A percentile compares a stretch with the other conserved stretches of the same genome.
These are phyloP conservation scores for Exophiala calicioides DNA, from an alignment of 2,329 filamentous ascomycete genomes.

Conservation along the genomic window DNA sequence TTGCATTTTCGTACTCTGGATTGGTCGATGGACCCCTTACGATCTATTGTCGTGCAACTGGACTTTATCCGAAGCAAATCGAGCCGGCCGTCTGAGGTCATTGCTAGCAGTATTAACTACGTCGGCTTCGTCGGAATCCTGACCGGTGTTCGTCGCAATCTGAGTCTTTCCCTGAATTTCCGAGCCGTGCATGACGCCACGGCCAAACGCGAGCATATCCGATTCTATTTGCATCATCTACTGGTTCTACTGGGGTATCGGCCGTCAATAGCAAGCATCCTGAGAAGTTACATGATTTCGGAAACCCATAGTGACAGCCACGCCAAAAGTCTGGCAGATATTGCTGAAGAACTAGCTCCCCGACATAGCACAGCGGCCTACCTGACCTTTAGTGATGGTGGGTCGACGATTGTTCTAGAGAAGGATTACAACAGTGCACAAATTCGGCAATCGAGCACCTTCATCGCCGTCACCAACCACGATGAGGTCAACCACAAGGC, in stretches of 20 bases:
- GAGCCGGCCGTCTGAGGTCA: slow-evolving; percentile 35
- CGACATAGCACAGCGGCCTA: slow-evolving; percentile 58
- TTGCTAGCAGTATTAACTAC: slow-evolving; percentile 52
- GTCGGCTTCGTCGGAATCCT: slow-evolving; percentile 54
- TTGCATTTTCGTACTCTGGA: slow-evolving; percentile 51
- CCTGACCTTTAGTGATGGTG: slow-evolving; percentile 56
- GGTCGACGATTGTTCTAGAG: slow-evolving; percentile 52
- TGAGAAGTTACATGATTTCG: slow-evolving; percentile 39
- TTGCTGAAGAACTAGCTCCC: slow-evolving; percentile 33
- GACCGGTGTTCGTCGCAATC: slow-evolving; percentile 48
- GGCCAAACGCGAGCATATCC: slow-evolving; percentile 37
- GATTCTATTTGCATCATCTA: slow-evolving; percentile 52
- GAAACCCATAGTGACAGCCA: slow-evolving; percentile 11
- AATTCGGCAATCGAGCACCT: slow-evolving; percentile 48
- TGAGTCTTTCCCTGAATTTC: slow-evolving; percentile 55
- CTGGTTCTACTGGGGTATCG: slow-evolving; percentile 57
- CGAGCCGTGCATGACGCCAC: slow-evolving; percentile 50
- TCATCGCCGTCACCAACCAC: slow-evolving; percentile 61
- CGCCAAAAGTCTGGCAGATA: slow-evolving; percentile 25
- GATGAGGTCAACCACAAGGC: slow-evolving; percentile 41
- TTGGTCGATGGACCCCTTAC: slow-evolving; percentile 56
- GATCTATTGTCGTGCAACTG: slow-evolving; percentile 54
- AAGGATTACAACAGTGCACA: slow-evolving; percentile 55
- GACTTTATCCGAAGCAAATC: slow-evolving; percentile 46
- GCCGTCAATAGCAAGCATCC: slow-evolving; percentile 54